Evolutionary conservation across 768 basidiomycete genomes (phyloP).

Genomic region (Melanogaster broomeanus): DNA sequence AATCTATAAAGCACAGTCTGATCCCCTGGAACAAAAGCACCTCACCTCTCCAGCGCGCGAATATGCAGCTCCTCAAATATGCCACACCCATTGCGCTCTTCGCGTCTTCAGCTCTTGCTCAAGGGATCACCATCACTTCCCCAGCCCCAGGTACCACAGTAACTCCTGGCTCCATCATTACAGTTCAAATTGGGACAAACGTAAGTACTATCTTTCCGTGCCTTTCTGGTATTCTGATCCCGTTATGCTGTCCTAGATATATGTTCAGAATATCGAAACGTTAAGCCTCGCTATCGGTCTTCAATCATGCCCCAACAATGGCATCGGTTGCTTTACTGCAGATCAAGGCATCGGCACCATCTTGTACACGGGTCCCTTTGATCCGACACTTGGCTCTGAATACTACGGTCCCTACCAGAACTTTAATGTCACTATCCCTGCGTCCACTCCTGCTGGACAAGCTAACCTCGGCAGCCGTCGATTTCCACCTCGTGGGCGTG

Average conservation of each 20-base stretch:
- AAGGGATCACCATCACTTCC: neutral
- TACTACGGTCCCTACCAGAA: conserved; percentile 38
- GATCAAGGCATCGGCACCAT: conserved; percentile 36
- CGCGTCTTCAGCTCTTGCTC: neutral
- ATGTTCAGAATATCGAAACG: conserved; percentile 35
- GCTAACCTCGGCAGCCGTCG: conserved; percentile 35
- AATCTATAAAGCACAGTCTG: neutral
- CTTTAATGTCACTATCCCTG: conserved; percentile 41
- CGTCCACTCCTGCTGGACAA: conserved; percentile 22
- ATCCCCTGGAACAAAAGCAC: neutral
- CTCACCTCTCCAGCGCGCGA: neutral
- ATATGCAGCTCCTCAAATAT: neutral
- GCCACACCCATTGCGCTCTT: neutral
- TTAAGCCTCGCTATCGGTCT: conserved; percentile 42
- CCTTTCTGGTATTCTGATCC: neutral
- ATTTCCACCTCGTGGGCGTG: conserved; percentile 38
- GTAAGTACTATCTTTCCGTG: conserved; percentile 30
- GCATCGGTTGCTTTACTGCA: conserved; percentile 14
- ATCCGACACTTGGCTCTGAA: conserved; percentile 30
- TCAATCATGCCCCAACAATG: conserved; percentile 31
- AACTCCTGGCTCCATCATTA: conserved; percentile 36
- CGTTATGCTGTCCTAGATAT: conserved; percentile 24
- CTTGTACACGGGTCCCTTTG: conserved; percentile 42
- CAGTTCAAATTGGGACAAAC: conserved; percentile 43
- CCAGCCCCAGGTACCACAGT: conserved; percentile 32